These are phyloP conservation scores for Aeschynomene evenia DNA, from an alignment of 306 rosid genomes.

Conservation along the genomic window DNA sequence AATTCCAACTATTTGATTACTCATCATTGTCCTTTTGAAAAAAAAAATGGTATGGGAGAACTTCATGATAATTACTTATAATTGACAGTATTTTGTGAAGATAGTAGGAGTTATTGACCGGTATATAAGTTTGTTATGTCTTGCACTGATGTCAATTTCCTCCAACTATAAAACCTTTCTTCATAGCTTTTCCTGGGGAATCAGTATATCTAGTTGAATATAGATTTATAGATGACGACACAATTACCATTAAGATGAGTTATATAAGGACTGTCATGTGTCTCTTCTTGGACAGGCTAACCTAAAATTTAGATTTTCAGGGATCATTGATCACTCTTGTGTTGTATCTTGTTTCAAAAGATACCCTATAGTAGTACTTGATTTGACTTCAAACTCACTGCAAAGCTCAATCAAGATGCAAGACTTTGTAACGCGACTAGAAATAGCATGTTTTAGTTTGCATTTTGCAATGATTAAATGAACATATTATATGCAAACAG, in stretches of 20 bases:
- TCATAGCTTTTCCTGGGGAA: background rate
- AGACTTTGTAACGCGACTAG: background rate
- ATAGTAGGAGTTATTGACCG: background rate
- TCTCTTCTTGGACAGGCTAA: conserved; percentile 2
- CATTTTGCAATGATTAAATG: conserved; percentile 22
- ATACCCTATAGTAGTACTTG: background rate
- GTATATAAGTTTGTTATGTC: background rate
- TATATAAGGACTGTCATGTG: background rate
- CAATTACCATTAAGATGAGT: background rate
- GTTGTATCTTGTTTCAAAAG: background rate
- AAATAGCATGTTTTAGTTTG: background rate
- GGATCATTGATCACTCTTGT: background rate
- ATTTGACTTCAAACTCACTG: conserved; percentile 1
- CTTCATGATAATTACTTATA: background rate
- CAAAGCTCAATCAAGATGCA: conserved; percentile 2
- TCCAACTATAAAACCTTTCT: background rate
- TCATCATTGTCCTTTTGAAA: conserved; percentile 5
- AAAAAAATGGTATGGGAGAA: conserved; percentile 6
- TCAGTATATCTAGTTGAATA: too few relatives aligned
- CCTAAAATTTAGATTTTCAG: background rate
- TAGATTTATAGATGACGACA: background rate
- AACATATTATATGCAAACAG: background rate
- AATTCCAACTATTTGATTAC: background rate
- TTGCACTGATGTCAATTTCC: background rate
- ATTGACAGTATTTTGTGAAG: background rate